phyloP scores from a whole-genome alignment of 2,329 filamentous ascomycete species.

The Hyphodiscus sp. region DNA sequence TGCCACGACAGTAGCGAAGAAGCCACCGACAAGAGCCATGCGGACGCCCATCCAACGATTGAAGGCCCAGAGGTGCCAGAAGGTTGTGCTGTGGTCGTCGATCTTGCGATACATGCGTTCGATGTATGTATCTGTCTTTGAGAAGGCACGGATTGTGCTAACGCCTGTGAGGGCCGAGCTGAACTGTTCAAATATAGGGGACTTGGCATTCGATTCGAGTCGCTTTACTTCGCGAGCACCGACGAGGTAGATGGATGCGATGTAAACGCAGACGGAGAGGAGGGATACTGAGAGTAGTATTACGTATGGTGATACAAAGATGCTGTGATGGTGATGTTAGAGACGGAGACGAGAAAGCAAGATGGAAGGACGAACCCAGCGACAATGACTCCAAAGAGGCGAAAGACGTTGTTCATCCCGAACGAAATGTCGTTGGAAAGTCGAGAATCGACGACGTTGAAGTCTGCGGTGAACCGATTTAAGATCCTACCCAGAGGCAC shows the following conservation, averaged over 20 bases:
- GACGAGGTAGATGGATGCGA: conserved; percentile 57
- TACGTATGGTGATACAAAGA: conserved; percentile 62
- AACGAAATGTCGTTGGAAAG: conserved; percentile 58
- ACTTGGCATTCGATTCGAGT: conserved; percentile 70
- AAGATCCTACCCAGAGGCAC: conserved; percentile 70
- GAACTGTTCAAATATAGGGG: conserved; percentile 76
- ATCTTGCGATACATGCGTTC: conserved; percentile 63
- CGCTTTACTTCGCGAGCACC: conserved; percentile 70
- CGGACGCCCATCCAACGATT: conserved; percentile 74
- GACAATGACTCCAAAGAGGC: conserved; percentile 58
- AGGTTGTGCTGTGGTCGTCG: conserved; percentile 60
- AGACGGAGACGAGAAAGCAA: conserved; percentile 46
- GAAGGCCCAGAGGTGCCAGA: conserved; percentile 64
- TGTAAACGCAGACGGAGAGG: conserved; percentile 49
- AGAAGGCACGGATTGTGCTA: conserved; percentile 68
- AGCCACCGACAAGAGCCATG: conserved; percentile 61
- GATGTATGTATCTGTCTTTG: conserved; percentile 60
- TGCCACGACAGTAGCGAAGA: conserved; percentile 62
- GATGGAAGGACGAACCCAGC: conserved; percentile 44
- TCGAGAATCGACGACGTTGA: conserved; percentile 64
- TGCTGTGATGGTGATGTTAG: conserved; percentile 24
- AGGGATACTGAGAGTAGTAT: conserved; percentile 55
- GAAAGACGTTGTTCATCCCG: conserved; percentile 52
- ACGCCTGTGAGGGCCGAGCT: conserved; percentile 66
- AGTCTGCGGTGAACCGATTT: conserved; percentile 74